Evolutionary conservation across 345 rosid genomes (phyloP), one percentile per base, ranked within the genome.

Genomic region (Eucalyptus melliodora): DNA sequence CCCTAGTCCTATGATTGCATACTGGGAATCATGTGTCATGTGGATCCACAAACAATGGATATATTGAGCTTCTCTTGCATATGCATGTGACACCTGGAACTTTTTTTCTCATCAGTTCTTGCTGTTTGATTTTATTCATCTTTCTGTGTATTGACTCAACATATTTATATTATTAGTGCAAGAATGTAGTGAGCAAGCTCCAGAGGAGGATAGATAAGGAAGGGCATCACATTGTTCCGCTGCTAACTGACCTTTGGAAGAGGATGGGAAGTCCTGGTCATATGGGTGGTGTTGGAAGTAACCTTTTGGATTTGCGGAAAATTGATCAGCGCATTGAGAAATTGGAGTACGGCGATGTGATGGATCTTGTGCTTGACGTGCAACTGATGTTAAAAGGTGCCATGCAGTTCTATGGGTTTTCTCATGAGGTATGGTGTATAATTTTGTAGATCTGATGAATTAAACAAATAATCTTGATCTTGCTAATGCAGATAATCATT

Each of bases 141-240:
- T 17, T 23, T 59, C 40, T 19, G 16, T 67, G 23, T 34, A 62
- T 88, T 82, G 86, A 69, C 45, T 77, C 30, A 40, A 77, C 47
- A 37, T 83, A 49, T 88, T 62, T 88, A 88, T n/a, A 87, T 92
- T 50, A 90, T 91, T 95, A 98, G 99, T 97, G 97, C 93, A 98
- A 97, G 93, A 96, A 92, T 91, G 99, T 96, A 80, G 89, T 96
- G 42, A 93, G 95, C 96, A 98, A 98, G 96, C 96, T 98, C 86
- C 99, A 96, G 90, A 95, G 97, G 91, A 96, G 97, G 92, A 93
- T 98, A 40, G 97, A 93, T 83, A 98, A 97, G 93, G 99, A 98
- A 94, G 99, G 99, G 86, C 97, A 94, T 91, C 97, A 96, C 87
- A 96, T 98, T 91, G 96, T 97, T 86, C 99, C 99, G 67, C 95